These are phyloP conservation scores for Daedaleopsis sinensis DNA, from an alignment of 768 basidiomycete genomes.

Conservation along the genomic window DNA sequence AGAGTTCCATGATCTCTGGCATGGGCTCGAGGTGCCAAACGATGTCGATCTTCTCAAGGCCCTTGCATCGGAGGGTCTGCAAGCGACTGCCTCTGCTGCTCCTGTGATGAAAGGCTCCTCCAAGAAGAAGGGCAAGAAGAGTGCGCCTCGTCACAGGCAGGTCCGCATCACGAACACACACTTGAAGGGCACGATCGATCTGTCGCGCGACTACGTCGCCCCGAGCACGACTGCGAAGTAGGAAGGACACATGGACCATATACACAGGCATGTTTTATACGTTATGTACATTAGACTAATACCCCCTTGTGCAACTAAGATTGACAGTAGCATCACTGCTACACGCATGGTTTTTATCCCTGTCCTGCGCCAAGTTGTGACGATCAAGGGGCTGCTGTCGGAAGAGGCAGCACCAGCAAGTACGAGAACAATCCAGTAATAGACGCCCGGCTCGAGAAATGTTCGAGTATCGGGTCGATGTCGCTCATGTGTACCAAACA, in stretches of 20 bases:
- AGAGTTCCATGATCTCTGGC: conserved; percentile 93
- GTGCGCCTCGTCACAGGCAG: conserved; percentile 72
- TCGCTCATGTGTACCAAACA: neutral
- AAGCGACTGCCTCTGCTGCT: conserved; percentile 72
- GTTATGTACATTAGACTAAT: conserved; percentile 19
- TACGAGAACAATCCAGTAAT: neutral
- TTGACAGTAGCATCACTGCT: neutral
- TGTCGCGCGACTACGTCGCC: conserved; percentile 69
- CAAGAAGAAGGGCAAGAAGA: conserved; percentile 85
- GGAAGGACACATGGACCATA: conserved; percentile 1
- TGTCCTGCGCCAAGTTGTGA: neutral
- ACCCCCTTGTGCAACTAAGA: neutral
- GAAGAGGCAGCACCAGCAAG: neutral
- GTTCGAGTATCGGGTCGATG: no score
- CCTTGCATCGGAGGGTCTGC: conserved; percentile 80
- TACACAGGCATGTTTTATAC: conserved; percentile 18
- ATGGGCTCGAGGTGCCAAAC: conserved; percentile 79
- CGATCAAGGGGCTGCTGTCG: neutral
- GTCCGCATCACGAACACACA: conserved; percentile 89
- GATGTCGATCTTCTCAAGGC: conserved; percentile 82
- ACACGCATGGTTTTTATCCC: neutral
- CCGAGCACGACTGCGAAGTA: conserved; percentile 25
- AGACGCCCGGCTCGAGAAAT: no score
- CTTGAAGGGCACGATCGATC: conserved; percentile 83
- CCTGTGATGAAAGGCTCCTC: conserved; percentile 56